Conservation (phyloP, 768 basidiomycete genomes). For the Multifurca ochricompacta region DNA sequence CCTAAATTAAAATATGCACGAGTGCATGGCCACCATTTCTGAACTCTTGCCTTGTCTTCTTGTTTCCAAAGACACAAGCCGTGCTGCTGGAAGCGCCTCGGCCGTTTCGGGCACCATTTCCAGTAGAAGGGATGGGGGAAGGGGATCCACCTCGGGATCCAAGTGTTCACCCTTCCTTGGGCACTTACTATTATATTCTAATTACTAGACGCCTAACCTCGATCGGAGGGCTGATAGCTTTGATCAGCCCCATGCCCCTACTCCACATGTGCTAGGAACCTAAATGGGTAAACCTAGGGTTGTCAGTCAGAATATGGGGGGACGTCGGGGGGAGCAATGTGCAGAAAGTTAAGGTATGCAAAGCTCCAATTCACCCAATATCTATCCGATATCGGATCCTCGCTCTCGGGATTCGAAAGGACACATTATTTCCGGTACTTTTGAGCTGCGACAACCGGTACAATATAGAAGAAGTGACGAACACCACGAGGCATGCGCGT, state of each 20-base stretch:
- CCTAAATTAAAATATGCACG: constrained; percentile 13
- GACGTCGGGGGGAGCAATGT: not conserved
- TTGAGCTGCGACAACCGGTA: constrained; percentile 3
- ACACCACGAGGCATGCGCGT: not conserved
- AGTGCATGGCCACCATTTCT: not conserved
- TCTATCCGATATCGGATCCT: constrained; percentile 13
- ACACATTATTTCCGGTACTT: not conserved
- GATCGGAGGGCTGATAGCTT: constrained; percentile 9
- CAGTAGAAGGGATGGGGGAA: not conserved
- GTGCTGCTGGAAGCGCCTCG: constrained; percentile 4
- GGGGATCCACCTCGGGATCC: not conserved
- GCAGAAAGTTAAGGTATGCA: constrained; percentile 5
- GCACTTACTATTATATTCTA: too few relatives aligned
- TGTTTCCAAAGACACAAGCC: not conserved
- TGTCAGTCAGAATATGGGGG: constrained; percentile 7
- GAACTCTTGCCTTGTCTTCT: not conserved
- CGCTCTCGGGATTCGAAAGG: not conserved
- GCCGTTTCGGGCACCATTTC: constrained; percentile 9
- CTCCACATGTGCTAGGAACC: not conserved
- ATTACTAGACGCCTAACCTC: constrained; percentile 1
- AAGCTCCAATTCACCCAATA: constrained; percentile 3
- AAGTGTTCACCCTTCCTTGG: not conserved
- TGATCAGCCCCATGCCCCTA: constrained; percentile 7
- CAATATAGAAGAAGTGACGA: not conserved
- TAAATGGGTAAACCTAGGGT: constrained; percentile 1